phyloP scores from a whole-genome alignment of 169 alveolate species.

The Babesia bigemina region DNA sequence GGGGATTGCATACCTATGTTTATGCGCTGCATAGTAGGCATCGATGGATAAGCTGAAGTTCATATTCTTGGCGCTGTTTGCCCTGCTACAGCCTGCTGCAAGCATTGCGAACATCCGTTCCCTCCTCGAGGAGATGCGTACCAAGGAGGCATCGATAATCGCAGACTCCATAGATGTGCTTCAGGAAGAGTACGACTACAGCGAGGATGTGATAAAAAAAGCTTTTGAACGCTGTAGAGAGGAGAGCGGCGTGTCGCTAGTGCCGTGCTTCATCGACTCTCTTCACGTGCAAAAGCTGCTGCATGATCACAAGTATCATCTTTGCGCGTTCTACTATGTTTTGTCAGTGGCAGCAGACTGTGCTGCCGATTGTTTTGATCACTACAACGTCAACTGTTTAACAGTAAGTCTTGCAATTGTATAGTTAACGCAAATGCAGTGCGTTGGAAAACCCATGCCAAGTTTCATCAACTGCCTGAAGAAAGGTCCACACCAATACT shows the following conservation, averaged over 20 bases:
- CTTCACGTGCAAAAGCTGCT: conserved; percentile 25
- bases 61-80: conserved; percentile 6
- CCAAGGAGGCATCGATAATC: conserved; percentile 9
- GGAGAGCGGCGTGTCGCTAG: not conserved
- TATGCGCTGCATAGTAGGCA: conserved; percentile 55
- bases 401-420: conserved; percentile 4
- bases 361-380: conserved; percentile 22
- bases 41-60: conserved; percentile 32
- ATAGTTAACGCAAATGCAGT: conserved; percentile 6
- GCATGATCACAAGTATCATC: conserved; percentile 32
- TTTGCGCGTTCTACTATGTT: conserved; percentile 43
- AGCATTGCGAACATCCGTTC: not conserved
- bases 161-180: conserved; percentile 31
- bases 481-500: not conserved
- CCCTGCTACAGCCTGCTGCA: not conserved
- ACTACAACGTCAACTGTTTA: conserved; percentile 52
- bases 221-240: conserved; percentile 46
- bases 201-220: conserved; percentile 1
- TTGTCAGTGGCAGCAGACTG: conserved; percentile 15
- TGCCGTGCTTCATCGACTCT: conserved; percentile 36
- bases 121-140: not conserved
- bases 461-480: conserved; percentile 11
- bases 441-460: conserved; percentile 54
- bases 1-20: conserved; percentile 66
- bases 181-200: conserved; percentile 1